phyloP scores from a whole-genome alignment of 2,329 filamentous ascomycete genomes.

The Verticillium zaregamsianum region DNA sequence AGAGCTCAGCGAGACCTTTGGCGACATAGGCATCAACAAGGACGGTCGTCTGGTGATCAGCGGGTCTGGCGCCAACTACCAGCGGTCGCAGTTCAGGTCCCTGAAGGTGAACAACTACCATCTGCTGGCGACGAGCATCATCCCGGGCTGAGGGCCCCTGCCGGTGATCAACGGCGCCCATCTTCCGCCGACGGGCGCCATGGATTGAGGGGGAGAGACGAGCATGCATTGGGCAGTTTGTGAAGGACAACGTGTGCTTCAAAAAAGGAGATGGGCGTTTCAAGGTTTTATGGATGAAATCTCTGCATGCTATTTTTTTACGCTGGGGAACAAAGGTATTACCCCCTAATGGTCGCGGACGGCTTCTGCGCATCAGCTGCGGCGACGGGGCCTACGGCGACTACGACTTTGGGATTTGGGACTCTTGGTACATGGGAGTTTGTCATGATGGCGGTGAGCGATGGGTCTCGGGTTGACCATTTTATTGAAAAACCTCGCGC shows the following conservation, averaged over 20 bases:
- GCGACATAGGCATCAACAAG: slow-evolving; percentile 54
- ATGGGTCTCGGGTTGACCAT: not conserved
- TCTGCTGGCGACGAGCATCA: slow-evolving; percentile 27
- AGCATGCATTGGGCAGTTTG: no score
- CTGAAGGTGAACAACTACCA: slow-evolving; percentile 56
- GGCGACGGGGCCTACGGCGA: not conserved
- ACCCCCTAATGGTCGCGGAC: not conserved
- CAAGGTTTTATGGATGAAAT: no score
- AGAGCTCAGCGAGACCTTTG: slow-evolving; percentile 61
- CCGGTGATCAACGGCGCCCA: no score
- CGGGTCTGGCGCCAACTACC: slow-evolving; percentile 39
- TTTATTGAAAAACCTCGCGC: not conserved
- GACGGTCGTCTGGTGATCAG: slow-evolving; percentile 54
- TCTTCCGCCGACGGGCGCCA: no score
- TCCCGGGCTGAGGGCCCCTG: not conserved
- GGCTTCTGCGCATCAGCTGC: not conserved
- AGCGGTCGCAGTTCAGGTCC: slow-evolving; percentile 47
- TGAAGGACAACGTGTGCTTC: no score
- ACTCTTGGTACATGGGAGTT: not conserved
- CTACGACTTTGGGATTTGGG: not conserved
- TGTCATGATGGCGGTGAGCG: not conserved
- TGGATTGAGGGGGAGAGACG: no score
- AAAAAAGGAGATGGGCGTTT: no score
- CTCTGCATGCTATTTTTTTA: no score
- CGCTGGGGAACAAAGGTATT: no score